phyloP scores from a whole-genome alignment of 257 asterid species.

The Striga asiatica region DNA sequence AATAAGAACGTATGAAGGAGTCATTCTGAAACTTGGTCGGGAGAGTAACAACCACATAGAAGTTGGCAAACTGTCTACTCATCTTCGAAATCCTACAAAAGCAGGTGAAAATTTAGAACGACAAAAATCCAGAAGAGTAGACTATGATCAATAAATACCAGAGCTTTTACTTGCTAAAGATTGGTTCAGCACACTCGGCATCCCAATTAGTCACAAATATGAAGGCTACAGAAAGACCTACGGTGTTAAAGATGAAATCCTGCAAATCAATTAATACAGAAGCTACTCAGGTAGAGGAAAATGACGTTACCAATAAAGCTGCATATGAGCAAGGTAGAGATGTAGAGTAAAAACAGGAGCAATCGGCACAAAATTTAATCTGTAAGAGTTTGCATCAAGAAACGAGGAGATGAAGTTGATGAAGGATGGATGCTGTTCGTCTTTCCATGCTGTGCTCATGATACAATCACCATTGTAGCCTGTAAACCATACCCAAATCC shows the following conservation, averaged over 20 bases:
- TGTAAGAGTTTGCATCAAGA: slow-evolving; percentile 60
- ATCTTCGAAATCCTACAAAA: slow-evolving; percentile 56
- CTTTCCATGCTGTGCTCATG: slow-evolving; percentile 75
- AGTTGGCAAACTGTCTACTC: slow-evolving; percentile 73
- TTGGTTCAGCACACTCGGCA: slow-evolving; percentile 20
- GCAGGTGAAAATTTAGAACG: slow-evolving; percentile 10
- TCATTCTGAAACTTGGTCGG: slow-evolving; percentile 74
- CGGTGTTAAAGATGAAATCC: slow-evolving; percentile 93
- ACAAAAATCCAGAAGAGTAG: background rate
- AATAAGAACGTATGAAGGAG: slow-evolving; percentile 52
- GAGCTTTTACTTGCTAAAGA: slow-evolving; percentile 48
- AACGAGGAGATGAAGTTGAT: slow-evolving; percentile 69
- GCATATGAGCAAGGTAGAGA: slow-evolving; percentile 10
- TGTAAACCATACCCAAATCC: slow-evolving; percentile 23
- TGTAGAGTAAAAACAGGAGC: slow-evolving; percentile 64
- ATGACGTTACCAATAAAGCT: too few relatives aligned
- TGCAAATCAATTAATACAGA: slow-evolving; percentile 27
- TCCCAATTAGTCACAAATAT: slow-evolving; percentile 65
- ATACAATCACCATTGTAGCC: slow-evolving; percentile 74
- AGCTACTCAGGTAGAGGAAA: background rate
- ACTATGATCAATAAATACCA: background rate
- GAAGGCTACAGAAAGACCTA: slow-evolving; percentile 83
- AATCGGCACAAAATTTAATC: slow-evolving; percentile 56
- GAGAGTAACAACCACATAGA: slow-evolving; percentile 74
- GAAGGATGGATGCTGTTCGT: slow-evolving; percentile 70